Conservation (phyloP, 1,139 yeast genomes). For the Magnusiomyces paraingens region DNA sequence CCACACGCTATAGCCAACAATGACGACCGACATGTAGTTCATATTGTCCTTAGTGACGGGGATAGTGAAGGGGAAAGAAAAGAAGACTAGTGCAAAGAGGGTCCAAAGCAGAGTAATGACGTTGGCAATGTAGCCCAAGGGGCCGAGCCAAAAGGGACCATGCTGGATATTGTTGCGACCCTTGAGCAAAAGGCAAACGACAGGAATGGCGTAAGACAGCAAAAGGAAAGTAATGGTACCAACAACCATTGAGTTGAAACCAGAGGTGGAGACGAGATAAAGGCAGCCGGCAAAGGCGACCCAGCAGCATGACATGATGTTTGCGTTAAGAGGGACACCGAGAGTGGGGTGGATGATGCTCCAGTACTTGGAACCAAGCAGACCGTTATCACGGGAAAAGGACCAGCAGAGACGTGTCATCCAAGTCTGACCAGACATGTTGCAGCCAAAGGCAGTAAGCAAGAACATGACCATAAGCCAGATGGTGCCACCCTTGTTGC, state of each 20-base stretch:
- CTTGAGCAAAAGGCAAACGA: constrained; percentile 45
- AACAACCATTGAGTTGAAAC: constrained; percentile 50
- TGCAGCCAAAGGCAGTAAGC: constrained; percentile 62
- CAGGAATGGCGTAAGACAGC: constrained; percentile 46
- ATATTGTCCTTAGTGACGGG: constrained; percentile 56
- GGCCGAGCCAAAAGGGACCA: constrained; percentile 68
- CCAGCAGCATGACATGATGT: constrained; percentile 44
- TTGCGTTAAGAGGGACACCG: constrained; percentile 50
- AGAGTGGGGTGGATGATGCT: constrained; percentile 40
- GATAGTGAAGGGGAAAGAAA: constrained; percentile 69
- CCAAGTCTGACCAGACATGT: constrained; percentile 69
- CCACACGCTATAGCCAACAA: constrained; percentile 14
- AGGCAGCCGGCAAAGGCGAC: constrained; percentile 46
- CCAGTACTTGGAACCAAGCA: constrained; percentile 46
- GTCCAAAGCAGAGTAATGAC: constrained; percentile 59
- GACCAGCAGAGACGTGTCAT: constrained; percentile 74
- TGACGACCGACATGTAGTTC: constrained; percentile 66
- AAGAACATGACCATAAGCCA: constrained; percentile 52
- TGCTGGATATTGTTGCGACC: constrained; percentile 56
- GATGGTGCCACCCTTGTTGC: constrained; percentile 47
- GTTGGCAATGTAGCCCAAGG: constrained; percentile 50
- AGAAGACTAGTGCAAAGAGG: constrained; percentile 52
- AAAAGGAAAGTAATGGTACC: constrained; percentile 50
- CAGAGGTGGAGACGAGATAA: constrained; percentile 49
- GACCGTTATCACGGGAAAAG: constrained; percentile 60